Percentiles rank a stretch among this genome's conserved stretches.
Conservation (phyloP, 1,284 basidiomycete genomes). For the Meripilus lineatus region DNA sequence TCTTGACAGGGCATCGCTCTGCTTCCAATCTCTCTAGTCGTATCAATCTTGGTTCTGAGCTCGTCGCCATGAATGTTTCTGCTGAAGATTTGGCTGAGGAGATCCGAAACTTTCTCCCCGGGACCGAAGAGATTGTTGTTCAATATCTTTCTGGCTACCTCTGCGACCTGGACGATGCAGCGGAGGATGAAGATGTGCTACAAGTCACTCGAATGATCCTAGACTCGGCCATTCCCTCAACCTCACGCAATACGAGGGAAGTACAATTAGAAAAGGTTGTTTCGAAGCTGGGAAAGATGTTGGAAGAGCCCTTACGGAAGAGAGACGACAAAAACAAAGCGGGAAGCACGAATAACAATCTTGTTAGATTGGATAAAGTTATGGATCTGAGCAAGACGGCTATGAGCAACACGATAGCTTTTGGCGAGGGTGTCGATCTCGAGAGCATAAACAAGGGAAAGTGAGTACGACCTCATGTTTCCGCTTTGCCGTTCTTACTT, state of each 20-base stretch:
- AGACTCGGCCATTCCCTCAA: conserved; percentile 47
- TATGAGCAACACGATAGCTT: conserved; percentile 81
- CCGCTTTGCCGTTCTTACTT: background rate
- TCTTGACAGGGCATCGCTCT: too few relatives aligned
- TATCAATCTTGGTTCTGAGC: too few relatives aligned
- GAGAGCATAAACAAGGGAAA: conserved; percentile 94
- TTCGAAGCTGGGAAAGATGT: conserved; percentile 57
- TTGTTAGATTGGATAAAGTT: conserved; percentile 86
- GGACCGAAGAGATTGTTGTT: conserved; percentile 91
- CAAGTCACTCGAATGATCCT: conserved; percentile 76
- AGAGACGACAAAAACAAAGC: conserved; percentile 53
- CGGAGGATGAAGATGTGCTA: conserved; percentile 86
- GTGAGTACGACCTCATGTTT: conserved; percentile 41
- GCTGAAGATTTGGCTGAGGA: conserved; percentile 66
- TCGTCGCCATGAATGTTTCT: conserved; percentile 11
- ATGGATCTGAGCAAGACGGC: conserved; percentile 90
- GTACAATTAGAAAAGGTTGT: conserved; percentile 56
- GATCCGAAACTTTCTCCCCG: conserved; percentile 75
- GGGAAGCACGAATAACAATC: conserved; percentile 45
- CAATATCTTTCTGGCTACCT: conserved; percentile 92
- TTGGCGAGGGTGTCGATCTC: conserved; percentile 86
- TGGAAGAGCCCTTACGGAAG: conserved; percentile 58
- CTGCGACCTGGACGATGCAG: conserved; percentile 90
- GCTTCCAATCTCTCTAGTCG: too few relatives aligned
- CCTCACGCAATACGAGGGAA: conserved; percentile 19